Percentiles rank a stretch among this genome's conserved stretches.
phyloP scores from a whole-genome alignment of 768 basidiomycete genomes.

The Fibroporia radiculosa region DNA sequence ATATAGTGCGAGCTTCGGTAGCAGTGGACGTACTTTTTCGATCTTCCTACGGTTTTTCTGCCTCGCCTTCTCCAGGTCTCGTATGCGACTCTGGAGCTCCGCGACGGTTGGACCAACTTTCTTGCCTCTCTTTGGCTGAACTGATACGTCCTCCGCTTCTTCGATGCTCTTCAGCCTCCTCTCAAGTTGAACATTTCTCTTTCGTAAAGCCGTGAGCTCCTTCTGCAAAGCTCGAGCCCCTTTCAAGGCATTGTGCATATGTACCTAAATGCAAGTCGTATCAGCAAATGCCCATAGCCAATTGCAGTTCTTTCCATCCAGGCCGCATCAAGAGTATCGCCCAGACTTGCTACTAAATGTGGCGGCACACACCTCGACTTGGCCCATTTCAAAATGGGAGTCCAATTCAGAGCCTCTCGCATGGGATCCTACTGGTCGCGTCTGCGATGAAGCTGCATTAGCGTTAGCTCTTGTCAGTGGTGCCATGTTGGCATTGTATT shows the following conservation, averaged over 20 bases:
- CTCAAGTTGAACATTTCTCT: conserved; percentile 13
- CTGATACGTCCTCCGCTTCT: conserved; percentile 12
- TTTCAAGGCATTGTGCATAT: conserved; percentile 2
- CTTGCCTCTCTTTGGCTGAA: conserved; percentile 16
- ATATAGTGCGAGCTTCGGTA: background rate
- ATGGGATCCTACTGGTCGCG: no score
- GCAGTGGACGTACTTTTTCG: conserved; percentile 10
- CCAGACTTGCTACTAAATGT: no score
- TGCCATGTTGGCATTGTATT: no score
- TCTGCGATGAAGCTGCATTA: no score
- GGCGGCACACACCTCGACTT: no score
- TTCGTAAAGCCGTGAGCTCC: conserved; percentile 9
- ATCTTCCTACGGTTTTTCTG: conserved; percentile 18
- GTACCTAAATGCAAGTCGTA: no score
- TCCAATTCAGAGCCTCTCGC: no score
- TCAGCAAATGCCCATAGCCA: no score
- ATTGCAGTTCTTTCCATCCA: no score
- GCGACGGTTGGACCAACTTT: conserved; percentile 6
- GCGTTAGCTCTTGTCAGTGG: no score
- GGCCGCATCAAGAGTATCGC: no score
- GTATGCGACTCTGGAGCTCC: conserved; percentile 15
- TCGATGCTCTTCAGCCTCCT: conserved; percentile 10
- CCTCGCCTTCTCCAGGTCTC: conserved; percentile 18
- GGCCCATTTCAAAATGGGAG: no score
- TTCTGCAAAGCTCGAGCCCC: conserved; percentile 9